Conservation (phyloP, 768 basidiomycete species). For the Sutorius australiensis region DNA sequence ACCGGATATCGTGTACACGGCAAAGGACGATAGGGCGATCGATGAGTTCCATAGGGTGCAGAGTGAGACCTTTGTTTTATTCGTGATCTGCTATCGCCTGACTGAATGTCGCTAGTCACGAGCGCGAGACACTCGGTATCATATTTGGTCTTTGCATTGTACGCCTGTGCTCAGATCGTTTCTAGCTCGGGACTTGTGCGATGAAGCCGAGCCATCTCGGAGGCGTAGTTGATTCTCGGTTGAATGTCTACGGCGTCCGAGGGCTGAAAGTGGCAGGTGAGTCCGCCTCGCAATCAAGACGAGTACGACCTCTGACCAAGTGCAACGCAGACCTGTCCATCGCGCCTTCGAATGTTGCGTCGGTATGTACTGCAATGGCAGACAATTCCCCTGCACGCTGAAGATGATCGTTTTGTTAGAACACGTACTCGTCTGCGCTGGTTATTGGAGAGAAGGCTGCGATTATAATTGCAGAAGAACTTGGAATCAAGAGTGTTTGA, state of each 20-base stretch:
- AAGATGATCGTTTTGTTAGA: slow-evolving; percentile 4
- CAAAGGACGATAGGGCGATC: slow-evolving; percentile 35
- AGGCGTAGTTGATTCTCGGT: slow-evolving; percentile 59
- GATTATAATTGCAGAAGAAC: slow-evolving; percentile 19
- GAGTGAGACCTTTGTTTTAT: slow-evolving; percentile 10
- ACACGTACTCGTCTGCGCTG: slow-evolving; percentile 23
- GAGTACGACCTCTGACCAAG: background rate
- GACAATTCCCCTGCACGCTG: background rate
- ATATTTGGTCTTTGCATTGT: background rate
- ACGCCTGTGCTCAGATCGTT: background rate
- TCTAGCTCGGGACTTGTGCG: slow-evolving; percentile 59
- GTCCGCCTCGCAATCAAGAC: background rate
- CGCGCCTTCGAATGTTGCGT: slow-evolving; percentile 35
- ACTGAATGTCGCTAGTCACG: slow-evolving; percentile 15
- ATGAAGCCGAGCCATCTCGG: slow-evolving; percentile 58
- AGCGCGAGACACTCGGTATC: slow-evolving; percentile 35
- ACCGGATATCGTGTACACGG: slow-evolving; percentile 31
- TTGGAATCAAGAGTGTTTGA: slow-evolving; percentile 17
- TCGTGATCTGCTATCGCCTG: background rate
- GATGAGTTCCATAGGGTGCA: slow-evolving; percentile 23
- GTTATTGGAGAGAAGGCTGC: slow-evolving; percentile 28
- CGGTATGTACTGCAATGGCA: slow-evolving; percentile 18
- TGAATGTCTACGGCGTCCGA: slow-evolving; percentile 60
- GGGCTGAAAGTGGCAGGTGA: slow-evolving; percentile 57
- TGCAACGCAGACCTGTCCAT: slow-evolving; percentile 36